Evolutionary conservation across 2,329 filamentous ascomycete genomes (phyloP).

Genomic region (Decorospora gaudefroyi): DNA sequence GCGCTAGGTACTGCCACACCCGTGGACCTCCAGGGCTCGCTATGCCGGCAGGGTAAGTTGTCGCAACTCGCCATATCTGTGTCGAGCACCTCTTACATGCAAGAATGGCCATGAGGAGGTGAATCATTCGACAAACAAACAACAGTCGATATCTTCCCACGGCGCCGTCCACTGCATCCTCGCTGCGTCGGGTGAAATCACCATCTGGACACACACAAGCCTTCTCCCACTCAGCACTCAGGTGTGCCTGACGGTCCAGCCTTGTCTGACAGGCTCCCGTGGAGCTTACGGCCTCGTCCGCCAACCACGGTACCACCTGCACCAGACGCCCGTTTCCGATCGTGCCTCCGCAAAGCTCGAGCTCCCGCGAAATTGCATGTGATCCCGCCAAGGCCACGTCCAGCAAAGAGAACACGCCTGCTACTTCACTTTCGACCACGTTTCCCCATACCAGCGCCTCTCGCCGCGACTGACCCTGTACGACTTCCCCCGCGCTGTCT

Average conservation of each 20-base stretch:
- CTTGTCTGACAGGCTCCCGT: too few relatives aligned
- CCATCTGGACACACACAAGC: too few relatives aligned
- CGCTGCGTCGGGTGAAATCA: slow-evolving; percentile 18
- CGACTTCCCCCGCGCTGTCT: slow-evolving; percentile 31
- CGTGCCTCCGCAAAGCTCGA: slow-evolving; percentile 13
- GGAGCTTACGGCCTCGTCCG: not conserved
- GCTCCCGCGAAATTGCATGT: slow-evolving; percentile 20
- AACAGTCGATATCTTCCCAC: too few relatives aligned
- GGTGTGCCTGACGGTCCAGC: slow-evolving; percentile 37
- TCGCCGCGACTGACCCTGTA: slow-evolving; percentile 20
- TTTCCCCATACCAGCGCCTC: slow-evolving; percentile 14
- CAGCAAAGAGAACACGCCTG: slow-evolving; percentile 20
- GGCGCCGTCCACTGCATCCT: slow-evolving; percentile 8
- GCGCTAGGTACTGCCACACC: too few relatives aligned
- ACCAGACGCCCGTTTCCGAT: slow-evolving; percentile 7
- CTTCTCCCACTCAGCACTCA: too few relatives aligned
- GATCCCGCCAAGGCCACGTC: slow-evolving; percentile 34
- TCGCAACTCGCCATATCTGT: not conserved
- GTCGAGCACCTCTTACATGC: too few relatives aligned
- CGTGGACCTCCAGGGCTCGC: too few relatives aligned
- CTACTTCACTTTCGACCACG: slow-evolving; percentile 22
- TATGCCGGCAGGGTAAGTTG: too few relatives aligned
- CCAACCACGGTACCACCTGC: too few relatives aligned
- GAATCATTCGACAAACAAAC: too few relatives aligned
- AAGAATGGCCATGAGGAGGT: too few relatives aligned